Conservation (phyloP, 2,329 filamentous ascomycete species). For the Pseudophaeomoniella oleicola region DNA sequence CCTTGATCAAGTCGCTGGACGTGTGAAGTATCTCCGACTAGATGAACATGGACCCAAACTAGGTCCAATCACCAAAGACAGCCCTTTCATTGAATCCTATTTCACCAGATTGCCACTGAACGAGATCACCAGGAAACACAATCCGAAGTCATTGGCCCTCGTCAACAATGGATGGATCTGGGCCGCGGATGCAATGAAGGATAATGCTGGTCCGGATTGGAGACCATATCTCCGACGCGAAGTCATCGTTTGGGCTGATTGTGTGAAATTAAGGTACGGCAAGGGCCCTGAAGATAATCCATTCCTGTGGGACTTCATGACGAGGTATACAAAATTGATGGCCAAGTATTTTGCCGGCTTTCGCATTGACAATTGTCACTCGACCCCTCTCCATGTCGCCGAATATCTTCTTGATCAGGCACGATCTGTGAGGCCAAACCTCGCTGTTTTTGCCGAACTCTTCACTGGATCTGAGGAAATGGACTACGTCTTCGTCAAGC, state of each 20-base stretch:
- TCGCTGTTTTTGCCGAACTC: constrained; percentile 87
- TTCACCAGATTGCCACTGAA: constrained; percentile 81
- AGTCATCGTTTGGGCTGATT: constrained; percentile 97
- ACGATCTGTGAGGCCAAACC: constrained; percentile 68
- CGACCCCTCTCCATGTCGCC: constrained; percentile 84
- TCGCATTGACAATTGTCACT: constrained; percentile 96
- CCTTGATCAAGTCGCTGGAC: constrained; percentile 80
- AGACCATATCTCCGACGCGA: constrained; percentile 90
- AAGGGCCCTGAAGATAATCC: constrained; percentile 68
- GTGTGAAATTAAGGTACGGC: constrained; percentile 91
- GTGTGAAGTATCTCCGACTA: constrained; percentile 88
- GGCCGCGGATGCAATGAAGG: constrained; percentile 85
- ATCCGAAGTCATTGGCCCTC: constrained; percentile 60
- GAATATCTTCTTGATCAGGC: constrained; percentile 92
- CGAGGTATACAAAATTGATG: constrained; percentile 76
- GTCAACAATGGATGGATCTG: constrained; percentile 99
- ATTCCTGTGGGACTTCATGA: constrained; percentile 93
- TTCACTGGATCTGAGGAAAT: constrained; percentile 93
- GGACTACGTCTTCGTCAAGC: constrained; percentile 91
- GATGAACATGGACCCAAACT: constrained; percentile 81
- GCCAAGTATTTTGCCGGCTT: constrained; percentile 92
- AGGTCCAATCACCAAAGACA: constrained; percentile 61
- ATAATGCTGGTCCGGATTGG: constrained; percentile 82
- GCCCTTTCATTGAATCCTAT: constrained; percentile 81
- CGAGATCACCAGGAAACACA: constrained; percentile 61